phyloP scores from a whole-genome alignment of 345 rosid species.

The Salix suchowensis region DNA sequence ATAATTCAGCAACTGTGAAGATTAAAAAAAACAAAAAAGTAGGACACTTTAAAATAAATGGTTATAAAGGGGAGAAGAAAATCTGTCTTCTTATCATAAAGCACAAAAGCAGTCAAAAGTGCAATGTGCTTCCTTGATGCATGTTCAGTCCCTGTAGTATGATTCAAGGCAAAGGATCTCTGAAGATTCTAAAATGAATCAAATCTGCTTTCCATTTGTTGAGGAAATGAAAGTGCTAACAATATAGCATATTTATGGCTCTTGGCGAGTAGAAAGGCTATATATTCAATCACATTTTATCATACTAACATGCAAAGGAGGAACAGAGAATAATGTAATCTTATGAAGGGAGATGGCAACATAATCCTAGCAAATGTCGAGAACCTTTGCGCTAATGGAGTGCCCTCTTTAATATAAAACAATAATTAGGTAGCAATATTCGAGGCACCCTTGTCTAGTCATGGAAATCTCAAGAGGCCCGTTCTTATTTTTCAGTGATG shows the following conservation, averaged over 20 bases:
- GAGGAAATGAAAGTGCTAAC: neutral
- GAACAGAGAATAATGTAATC: neutral
- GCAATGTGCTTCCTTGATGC: neutral
- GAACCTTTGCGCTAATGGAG: neutral
- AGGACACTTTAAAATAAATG: neutral
- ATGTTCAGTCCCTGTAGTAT: neutral
- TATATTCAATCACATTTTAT: neutral
- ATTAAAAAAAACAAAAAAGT: neutral
- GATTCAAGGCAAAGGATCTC: neutral
- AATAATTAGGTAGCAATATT: neutral
- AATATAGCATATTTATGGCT: neutral
- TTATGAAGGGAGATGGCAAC: neutral
- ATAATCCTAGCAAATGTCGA: neutral
- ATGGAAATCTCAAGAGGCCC: neutral
- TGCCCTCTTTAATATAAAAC: neutral
- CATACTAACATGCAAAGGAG: neutral
- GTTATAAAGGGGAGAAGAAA: neutral
- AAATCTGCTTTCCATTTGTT: neutral
- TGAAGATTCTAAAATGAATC: neutral
- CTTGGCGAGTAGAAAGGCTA: neutral
- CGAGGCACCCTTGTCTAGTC: neutral
- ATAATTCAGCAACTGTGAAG: neutral
- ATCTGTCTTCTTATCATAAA: conserved; percentile 2
- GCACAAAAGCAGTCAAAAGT: conserved; percentile 14
- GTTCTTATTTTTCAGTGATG: neutral